Evolutionary conservation across 768 basidiomycete species (phyloP), one percentile per base, ranked within the genome.

Genomic region (Pleurotus salmoneostramineus): DNA sequence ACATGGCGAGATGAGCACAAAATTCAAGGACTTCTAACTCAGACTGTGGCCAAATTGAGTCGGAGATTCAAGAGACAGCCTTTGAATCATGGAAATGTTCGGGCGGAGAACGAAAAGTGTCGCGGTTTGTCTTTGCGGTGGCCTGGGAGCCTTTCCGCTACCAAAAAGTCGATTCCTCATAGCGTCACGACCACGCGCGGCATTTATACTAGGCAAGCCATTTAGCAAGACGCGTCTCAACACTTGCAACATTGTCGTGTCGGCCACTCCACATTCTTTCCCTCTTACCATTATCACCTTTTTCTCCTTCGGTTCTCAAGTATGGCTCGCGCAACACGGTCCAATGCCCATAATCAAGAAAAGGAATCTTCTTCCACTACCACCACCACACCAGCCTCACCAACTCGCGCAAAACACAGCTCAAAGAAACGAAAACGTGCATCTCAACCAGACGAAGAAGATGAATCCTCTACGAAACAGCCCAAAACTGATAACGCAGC

Each of bases 311-410:
- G 51, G 21, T 10, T n/a, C 32, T 47, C 27, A 47, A 50, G 31
- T 47, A 91, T 93, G 91, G 88, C 88, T 61, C 80, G 91, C 63
- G 82, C 89, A 68, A 91, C 90, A 69, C 85, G 90, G 63, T 76
- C 83, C 35, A 72, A 77, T 45, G 67, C 76, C 50, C 74, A 72
- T 42, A 69, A 70, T 56, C 65, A 72, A 55, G 69, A 77, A 67
- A 73, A 72, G 49, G 75, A 74, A 59, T 70, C 68, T 62, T 64
- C 65, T 46, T 59, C 63, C 52, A 55, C 60, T 42, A 60, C 64
- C 57, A 61, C 56, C 58, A 56, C 68, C 50, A 65, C 60, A 4
- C 61, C 56, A 21, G 32, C 52, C 11, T 55, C 52, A 31, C 62
- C 60, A 56, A 48, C 61, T 68, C 50, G 67, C 66, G 52, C 64